phyloP scores from a whole-genome alignment of 2,329 filamentous ascomycete species.

The Paecilomyces formosus region DNA sequence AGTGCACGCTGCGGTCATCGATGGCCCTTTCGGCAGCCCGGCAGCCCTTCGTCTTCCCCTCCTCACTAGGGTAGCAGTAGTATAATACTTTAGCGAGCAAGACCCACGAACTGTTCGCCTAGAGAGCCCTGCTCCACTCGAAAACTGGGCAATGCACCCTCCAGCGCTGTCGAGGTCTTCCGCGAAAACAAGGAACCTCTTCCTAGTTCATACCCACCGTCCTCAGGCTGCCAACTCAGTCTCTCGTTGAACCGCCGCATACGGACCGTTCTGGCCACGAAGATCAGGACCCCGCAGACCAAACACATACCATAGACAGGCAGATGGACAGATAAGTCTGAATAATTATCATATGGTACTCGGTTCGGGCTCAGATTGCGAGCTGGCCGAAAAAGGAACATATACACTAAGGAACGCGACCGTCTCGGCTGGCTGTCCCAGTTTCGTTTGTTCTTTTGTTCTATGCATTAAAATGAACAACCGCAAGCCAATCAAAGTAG shows the following conservation, averaged over 20 bases:
- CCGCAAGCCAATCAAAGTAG: no score
- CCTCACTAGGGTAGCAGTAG: no score
- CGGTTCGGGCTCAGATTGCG: no score
- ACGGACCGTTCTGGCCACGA: background rate
- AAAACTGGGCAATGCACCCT: background rate
- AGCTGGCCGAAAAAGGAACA: no score
- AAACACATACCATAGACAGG: no score
- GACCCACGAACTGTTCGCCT: background rate
- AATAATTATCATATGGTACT: no score
- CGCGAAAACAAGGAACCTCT: background rate
- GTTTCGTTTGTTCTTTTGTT: no score
- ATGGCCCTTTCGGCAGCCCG: background rate
- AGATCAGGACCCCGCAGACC: background rate
- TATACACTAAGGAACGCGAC: no score
- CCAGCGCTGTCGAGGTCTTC: no score
- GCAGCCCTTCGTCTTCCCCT: background rate
- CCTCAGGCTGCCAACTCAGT: background rate
- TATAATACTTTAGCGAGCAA: background rate
- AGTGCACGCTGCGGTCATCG: background rate
- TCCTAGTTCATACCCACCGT: background rate
- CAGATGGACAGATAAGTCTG: background rate
- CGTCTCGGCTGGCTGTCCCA: no score
- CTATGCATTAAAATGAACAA: no score
- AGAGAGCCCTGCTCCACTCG: background rate
- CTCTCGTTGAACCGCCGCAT: background rate